These are phyloP conservation scores for Brettanomyces custersianus DNA, from an alignment of 805 yeast species.

Conservation along the genomic window DNA sequence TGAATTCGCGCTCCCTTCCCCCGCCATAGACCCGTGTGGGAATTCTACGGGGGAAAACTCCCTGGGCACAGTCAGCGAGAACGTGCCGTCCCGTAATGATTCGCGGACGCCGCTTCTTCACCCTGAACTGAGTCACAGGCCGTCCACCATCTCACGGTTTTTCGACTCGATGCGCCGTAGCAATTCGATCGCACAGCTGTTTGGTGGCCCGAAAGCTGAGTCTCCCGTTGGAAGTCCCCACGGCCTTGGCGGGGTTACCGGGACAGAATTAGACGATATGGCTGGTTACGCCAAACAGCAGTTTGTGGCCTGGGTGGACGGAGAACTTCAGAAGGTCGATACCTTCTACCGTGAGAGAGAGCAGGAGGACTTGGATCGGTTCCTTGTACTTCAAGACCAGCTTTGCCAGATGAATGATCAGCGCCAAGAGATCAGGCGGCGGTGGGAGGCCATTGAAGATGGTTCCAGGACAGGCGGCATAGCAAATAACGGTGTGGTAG, in stretches of 20 bases:
- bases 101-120: slow-evolving; percentile 1
- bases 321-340: slow-evolving; percentile 52
- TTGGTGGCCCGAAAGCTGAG: neutral
- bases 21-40: neutral
- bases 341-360: slow-evolving; percentile 54
- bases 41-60: no score
- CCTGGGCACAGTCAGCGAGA: neutral
- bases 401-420: slow-evolving; percentile 55
- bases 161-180: slow-evolving; percentile 6
- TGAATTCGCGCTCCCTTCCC: neutral
- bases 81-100: neutral
- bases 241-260: neutral
- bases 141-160: slow-evolving; percentile 17
- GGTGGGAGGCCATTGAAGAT: slow-evolving; percentile 5
- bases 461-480: slow-evolving; percentile 8
- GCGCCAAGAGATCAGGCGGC: slow-evolving; percentile 18
- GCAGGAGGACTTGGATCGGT: slow-evolving; percentile 49
- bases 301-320: slow-evolving; percentile 62
- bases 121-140: slow-evolving; percentile 5
- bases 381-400: slow-evolving; percentile 58
- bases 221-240: neutral
- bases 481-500: slow-evolving; percentile 3
- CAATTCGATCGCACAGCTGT: slow-evolving; percentile 6
- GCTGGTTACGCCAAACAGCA: slow-evolving; percentile 32
- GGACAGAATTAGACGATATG: slow-evolving; percentile 23